Evolutionary conservation across 2,329 filamentous ascomycete species (phyloP), one percentile per base, ranked within the genome.

Genomic region (Aspergillus fructus): DNA sequence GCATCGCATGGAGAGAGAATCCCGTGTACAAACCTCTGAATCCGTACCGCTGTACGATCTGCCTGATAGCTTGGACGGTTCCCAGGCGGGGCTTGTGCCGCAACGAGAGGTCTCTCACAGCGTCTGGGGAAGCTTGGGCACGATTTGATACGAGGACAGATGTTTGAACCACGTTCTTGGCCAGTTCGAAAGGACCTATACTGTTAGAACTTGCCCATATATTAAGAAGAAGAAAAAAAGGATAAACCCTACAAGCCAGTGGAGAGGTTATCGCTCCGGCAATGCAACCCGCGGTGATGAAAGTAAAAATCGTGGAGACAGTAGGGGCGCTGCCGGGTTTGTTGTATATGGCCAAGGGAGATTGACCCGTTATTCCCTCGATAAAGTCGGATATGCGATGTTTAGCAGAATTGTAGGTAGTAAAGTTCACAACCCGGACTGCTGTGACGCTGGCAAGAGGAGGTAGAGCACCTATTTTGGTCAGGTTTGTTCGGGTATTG

Each of bases 91-190:
- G 76, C 49, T 73, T 69, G 56, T 61, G 63, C 21, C 74, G 74
- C 47, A 77, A 60, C 4, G 68, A 68, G 21, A 66, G 67, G 54
- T 76, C 69, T 19, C 64, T 64, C 30, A 67, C 65, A 3, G 71
- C 73, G 51, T 70, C 70, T 0, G 72, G 67, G 7, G 71, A 68
- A 6, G 74, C 75, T 60, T 71, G 70, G 37, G 73, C 68, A 33
- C 75, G 69, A 40, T 77, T 73, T 8, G 76, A 73, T 59, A 80
- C 75, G 47, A 80, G 64, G 34, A 80, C 77, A 1, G 78, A 79
- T 8, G 78, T 78, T 62, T 80, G 78, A 15, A 79, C 76, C 5
- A 79, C 78, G 56, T 80, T 80, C 63, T 80, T 80, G 49, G 78
- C 74, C 34, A 79, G 65, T 66, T 80, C 78, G 52, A 80, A 78